Evolutionary conservation across 2,329 filamentous ascomycete genomes (phyloP), one percentile per base, ranked within the genome.

Genomic region (Microdochium paspali): DNA sequence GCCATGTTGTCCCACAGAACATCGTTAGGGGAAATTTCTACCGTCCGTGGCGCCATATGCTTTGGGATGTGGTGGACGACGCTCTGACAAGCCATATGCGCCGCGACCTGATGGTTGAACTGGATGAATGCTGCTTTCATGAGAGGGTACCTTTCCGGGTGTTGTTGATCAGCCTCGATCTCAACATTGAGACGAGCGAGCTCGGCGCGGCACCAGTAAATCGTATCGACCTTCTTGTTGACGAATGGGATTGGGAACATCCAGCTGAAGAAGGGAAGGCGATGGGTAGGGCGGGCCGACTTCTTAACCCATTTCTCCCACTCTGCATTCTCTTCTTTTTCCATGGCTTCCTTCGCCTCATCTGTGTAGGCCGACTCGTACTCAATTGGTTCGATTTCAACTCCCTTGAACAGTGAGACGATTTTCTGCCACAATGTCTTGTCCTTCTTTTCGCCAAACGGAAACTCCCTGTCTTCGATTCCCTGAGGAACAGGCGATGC

Each of bases 101-200:
- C 93, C 5, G 91, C 90, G 2, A 96, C 87, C 62, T 98, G 93
- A 60, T 96, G 86, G 60, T 98, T 95, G 74, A 98, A 98, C 62
- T 98, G 93, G 51, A 98, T 90, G 57, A 98, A 98, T 1, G 93
- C 93, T 1, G 91, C 95, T 58, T 87, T 95, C 90, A 96, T 94
- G 44, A 90, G 69, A 0, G 91, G 90, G 52, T 89, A 97, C 4
- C 84, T 81, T 54, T 96, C 90, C 0, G 87, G 85, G 44, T 93
- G 76, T 46, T 84, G 77, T 62, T 98, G 93, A 54, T 97, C 93
- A 42, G 84, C 72, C 56, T 96, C 90, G 47, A 98, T 96, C 61
- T 97, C 90, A 46, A 90, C 61, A 55, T 97, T 98, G 18, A 97
- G 72, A 13, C 87, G 80, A 18, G 93, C 90, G 24, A 98, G 66